phyloP scores from a whole-genome alignment of 2,329 filamentous ascomycete genomes.

The Penicillium hordei region DNA sequence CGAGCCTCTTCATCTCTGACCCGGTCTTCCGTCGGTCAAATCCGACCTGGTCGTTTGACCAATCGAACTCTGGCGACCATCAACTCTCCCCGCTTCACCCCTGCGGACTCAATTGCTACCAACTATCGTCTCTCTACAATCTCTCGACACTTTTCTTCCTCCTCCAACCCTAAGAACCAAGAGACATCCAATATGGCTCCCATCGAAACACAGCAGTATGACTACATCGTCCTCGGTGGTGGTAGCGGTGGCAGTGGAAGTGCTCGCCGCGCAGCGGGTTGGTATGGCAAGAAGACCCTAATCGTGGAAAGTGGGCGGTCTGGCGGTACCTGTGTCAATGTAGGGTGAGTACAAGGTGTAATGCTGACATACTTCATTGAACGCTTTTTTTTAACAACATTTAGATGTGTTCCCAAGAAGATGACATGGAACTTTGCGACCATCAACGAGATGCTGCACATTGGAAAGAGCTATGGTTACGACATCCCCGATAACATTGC shows the following conservation, averaged over 20 bases:
- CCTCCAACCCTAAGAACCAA: slow-evolving; percentile 20
- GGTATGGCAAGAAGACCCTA: slow-evolving; percentile 53
- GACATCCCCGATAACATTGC: slow-evolving; percentile 45
- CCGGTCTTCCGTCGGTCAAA: slow-evolving; percentile 3
- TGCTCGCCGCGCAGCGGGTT: slow-evolving; percentile 51
- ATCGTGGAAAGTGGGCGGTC: slow-evolving; percentile 52
- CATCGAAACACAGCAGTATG: slow-evolving; percentile 49
- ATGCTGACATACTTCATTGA: not conserved
- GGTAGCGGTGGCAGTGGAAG: slow-evolving; percentile 54
- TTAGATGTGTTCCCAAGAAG: slow-evolving; percentile 54
- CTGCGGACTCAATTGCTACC: slow-evolving; percentile 16
- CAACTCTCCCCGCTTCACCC: slow-evolving; percentile 17
- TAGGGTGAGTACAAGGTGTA: slow-evolving; percentile 44
- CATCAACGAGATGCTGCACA: slow-evolving; percentile 49
- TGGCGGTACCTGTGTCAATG: slow-evolving; percentile 55
- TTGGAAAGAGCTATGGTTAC: slow-evolving; percentile 51
- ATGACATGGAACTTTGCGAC: slow-evolving; percentile 55
- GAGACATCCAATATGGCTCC: slow-evolving; percentile 46
- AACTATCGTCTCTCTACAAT: slow-evolving; percentile 41
- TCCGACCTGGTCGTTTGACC: slow-evolving; percentile 17
- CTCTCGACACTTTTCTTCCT: slow-evolving; percentile 43
- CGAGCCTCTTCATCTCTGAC: slow-evolving; percentile 20
- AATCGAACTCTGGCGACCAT: slow-evolving; percentile 30
- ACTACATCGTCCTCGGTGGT: slow-evolving; percentile 57
- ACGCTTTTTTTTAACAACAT: not conserved